phyloP scores from a whole-genome alignment of 2,329 filamentous ascomycete species.

The Xylariales sp. region DNA sequence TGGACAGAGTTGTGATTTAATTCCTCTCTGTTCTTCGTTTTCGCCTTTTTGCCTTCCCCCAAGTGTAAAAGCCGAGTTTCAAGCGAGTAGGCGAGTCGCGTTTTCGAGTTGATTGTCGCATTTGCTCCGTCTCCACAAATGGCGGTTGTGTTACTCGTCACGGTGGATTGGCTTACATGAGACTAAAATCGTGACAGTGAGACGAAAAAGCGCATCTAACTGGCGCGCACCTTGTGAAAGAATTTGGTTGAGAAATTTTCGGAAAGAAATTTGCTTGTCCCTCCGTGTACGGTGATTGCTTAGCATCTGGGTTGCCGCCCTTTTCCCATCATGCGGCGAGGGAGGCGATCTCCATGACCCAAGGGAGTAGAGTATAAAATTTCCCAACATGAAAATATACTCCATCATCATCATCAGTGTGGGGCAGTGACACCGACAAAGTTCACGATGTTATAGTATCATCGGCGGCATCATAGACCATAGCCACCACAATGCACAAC shows the following conservation, averaged over 20 bases:
- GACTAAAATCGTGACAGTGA: constrained; percentile 23
- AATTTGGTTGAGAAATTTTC: constrained; percentile 26
- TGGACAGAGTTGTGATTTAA: background rate
- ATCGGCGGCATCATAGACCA: background rate
- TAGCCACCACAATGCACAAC: background rate
- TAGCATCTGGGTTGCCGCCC: background rate
- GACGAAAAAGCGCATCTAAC: constrained; percentile 1
- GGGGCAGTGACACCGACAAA: background rate
- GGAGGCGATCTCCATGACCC: background rate
- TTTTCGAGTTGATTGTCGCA: constrained; percentile 22
- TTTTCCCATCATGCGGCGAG: no score
- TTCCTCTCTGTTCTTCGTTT: background rate
- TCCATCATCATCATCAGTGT: background rate
- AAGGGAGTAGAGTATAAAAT: constrained; percentile 1
- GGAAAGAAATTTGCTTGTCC: background rate
- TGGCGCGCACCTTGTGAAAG: background rate
- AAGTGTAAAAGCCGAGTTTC: constrained; percentile 22
- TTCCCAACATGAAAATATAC: background rate
- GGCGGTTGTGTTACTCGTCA: constrained; percentile 28
- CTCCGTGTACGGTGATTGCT: background rate
- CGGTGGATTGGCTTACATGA: constrained; percentile 24
- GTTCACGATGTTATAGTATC: constrained; percentile 4
- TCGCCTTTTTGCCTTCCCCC: background rate
- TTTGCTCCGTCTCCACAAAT: constrained; percentile 28
- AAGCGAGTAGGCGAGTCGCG: constrained; percentile 29